Base-by-base conservation (phyloP, 2,329 filamentous ascomycete genomes). In the Aspergillus calidoustus region DNA sequence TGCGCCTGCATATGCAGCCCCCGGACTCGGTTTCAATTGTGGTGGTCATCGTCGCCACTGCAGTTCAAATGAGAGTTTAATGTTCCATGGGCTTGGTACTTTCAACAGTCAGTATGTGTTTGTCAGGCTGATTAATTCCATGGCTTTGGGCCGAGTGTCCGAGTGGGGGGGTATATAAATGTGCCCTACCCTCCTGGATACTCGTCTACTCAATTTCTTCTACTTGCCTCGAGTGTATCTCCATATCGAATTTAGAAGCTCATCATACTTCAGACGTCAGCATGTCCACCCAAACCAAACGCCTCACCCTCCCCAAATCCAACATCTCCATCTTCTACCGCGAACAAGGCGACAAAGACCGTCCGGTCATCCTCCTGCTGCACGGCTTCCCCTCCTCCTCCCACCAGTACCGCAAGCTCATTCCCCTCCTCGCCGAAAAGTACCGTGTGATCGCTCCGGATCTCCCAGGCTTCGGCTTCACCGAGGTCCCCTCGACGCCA, bases 391-490 rank as follows among this genome's bases (percentile, higher is more conserved):
- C 81, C 3, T 75, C 78, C 9, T 81, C 80, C 8, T 82, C 80
- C 0, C 71, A 78, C 64, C 77, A 82, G 67, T 83, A 74, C 66
- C 75, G 80, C 41, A 76, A 81, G 47, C 67, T 83, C 25, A 81
- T 82, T n/a, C 80, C 80, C 34, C 66, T 80, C 13, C 76, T 83
- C 5, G 71, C 77, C 2, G 50, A 69, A 19, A 71, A 74, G 28
- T 81, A 81, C 64, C 79, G 77, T 41, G 72, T 83, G 54, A 69
- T 88, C 15, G 86, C 85, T 0, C 86, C 85, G 0, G 86, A 88
- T 69, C 76, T 87, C 3, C 86, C 86, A 1, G 84, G 84, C n/a
- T 88, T 81, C 66, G 86, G 86, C 57, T 86, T 87, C 73, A 88
- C 86, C 3, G 74, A 77, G 49, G 77, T 81, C 3, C 80, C 82